Evolutionary conservation across 345 rosid species (phyloP).

Genomic region (Aquilaria yunnanensis): DNA sequence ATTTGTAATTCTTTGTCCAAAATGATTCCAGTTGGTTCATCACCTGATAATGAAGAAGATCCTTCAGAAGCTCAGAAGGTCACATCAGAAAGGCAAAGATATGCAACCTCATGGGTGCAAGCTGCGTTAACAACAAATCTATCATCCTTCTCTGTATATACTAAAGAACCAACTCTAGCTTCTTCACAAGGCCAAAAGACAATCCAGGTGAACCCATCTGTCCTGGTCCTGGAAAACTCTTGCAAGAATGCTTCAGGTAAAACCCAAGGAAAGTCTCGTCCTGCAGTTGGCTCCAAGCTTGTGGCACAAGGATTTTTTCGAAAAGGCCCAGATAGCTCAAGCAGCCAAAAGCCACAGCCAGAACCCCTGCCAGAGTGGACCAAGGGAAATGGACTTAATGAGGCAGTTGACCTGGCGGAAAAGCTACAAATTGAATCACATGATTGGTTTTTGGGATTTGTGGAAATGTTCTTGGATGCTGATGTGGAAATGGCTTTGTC

Average conservation of each 20-base stretch:
- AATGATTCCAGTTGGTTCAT: slow-evolving; percentile 32
- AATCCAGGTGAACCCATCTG: slow-evolving; percentile 32
- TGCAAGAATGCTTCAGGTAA: slow-evolving; percentile 36
- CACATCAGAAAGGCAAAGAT: slow-evolving; percentile 53
- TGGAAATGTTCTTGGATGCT: slow-evolving; percentile 84
- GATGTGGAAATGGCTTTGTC: slow-evolving; percentile 55
- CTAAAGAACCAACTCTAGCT: slow-evolving; percentile 33
- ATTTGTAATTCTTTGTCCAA: slow-evolving; percentile 61
- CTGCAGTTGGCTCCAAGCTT: slow-evolving; percentile 58
- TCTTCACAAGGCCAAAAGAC: slow-evolving; percentile 33
- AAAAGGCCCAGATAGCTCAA: slow-evolving; percentile 38
- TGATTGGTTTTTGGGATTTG: slow-evolving; percentile 90
- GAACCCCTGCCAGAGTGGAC: slow-evolving; percentile 69
- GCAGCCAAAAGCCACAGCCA: slow-evolving; percentile 40
- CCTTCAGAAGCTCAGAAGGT: slow-evolving; percentile 59
- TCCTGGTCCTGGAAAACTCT: slow-evolving; percentile 51
- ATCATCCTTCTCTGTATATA: slow-evolving; percentile 66
- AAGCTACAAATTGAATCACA: slow-evolving; percentile 68
- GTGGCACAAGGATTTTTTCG: slow-evolving; percentile 67
- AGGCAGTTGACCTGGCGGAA: slow-evolving; percentile 71
- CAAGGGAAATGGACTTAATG: slow-evolving; percentile 58
- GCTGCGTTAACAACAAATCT: slow-evolving; percentile 80
- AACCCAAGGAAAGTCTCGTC: slow-evolving; percentile 42
- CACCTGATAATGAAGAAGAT: slow-evolving; percentile 44
- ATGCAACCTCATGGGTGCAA: slow-evolving; percentile 81